Conservation (phyloP, 441 rosid species). For the Pelargonium australe region DNA sequence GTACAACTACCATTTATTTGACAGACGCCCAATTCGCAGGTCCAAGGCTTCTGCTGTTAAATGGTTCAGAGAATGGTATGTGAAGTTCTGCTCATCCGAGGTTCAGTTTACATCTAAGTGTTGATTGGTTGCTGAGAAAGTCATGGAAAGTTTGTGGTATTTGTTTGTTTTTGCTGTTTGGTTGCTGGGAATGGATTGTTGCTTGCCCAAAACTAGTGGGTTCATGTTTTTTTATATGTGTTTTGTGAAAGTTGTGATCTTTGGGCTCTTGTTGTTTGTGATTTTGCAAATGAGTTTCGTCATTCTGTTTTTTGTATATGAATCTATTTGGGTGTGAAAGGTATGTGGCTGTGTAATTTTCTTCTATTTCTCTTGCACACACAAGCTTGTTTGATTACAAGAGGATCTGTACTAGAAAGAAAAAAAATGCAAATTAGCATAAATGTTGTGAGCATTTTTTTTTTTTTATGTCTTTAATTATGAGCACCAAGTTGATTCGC, state of each 20-base stretch:
- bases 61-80: constrained; percentile 75
- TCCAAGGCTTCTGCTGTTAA: constrained; percentile 70
- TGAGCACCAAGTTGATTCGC: neutral
- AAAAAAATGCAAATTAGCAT: neutral
- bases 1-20: constrained; percentile 50
- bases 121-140: constrained; percentile 7
- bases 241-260: neutral
- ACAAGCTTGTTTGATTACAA: neutral
- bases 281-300: neutral
- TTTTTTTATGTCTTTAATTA: neutral
- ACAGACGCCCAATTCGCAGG: constrained; percentile 60
- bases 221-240: neutral
- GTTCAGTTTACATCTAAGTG: neutral
- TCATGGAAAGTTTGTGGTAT: neutral
- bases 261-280: neutral
- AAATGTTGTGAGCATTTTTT: neutral
- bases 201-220: neutral
- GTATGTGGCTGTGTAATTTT: too few species aligned
- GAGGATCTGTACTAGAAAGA: neutral
- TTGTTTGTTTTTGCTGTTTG: constrained; percentile 1
- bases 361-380: too few species aligned
- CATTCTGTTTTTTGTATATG: neutral
- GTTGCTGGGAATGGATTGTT: neutral
- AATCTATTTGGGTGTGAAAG: neutral
- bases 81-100: neutral